These are phyloP conservation scores for Typha latifolia DNA, from an alignment of 176 grass and related monocot genomes.

Conservation along the genomic window DNA sequence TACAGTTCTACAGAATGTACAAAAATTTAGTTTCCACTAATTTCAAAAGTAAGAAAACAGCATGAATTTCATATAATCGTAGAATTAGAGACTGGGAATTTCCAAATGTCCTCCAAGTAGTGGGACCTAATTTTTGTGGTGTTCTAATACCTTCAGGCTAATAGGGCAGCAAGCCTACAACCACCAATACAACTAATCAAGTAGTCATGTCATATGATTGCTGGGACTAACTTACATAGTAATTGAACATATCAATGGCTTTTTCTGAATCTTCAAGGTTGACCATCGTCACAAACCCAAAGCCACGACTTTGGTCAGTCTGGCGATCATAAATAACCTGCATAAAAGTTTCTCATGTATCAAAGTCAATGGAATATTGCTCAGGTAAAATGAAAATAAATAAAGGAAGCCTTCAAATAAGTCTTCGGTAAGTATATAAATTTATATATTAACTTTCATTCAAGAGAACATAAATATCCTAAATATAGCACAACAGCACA, in stretches of 20 bases:
- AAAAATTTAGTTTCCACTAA: neutral
- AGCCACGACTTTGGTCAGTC: slow-evolving; percentile 11
- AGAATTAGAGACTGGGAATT: neutral
- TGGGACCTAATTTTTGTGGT: too few species aligned
- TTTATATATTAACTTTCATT: neutral
- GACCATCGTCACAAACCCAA: slow-evolving; percentile 8
- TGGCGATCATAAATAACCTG: slow-evolving; percentile 13
- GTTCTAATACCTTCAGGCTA: neutral
- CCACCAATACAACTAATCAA: neutral
- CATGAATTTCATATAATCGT: neutral
- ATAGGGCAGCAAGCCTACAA: neutral
- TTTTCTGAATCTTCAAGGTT: neutral
- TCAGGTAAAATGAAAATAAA: neutral
- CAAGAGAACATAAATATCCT: neutral
- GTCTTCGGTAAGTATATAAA: neutral
- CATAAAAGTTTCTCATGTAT: neutral
- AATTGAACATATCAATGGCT: slow-evolving; percentile 5
- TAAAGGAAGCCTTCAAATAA: neutral
- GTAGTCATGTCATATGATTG: too few species aligned
- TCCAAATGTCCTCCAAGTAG: too few species aligned
- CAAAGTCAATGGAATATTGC: neutral
- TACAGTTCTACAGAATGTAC: neutral
- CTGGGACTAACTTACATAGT: slow-evolving; percentile 1
- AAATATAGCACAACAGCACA: neutral
- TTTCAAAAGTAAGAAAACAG: neutral